phyloP scores from a whole-genome alignment of 139 green algal species.

The Chlorella sp. region DNA sequence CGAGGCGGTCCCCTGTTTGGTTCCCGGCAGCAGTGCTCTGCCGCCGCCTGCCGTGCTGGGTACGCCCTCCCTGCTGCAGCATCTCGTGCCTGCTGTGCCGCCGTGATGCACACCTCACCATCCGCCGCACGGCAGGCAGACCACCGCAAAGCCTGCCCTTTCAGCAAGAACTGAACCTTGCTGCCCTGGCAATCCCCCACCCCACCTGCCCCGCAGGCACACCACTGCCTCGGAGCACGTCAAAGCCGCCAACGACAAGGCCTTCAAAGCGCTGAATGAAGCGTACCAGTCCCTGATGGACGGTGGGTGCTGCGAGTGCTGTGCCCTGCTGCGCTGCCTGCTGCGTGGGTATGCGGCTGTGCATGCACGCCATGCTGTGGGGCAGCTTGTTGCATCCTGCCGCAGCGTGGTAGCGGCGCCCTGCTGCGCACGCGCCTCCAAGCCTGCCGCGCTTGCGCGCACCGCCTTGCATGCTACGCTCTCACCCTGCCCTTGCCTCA shows the following conservation, averaged over 20 bases:
- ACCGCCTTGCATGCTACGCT: neutral
- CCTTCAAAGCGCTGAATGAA: constrained; percentile 34
- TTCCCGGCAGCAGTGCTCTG: neutral
- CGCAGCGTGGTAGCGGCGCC: neutral
- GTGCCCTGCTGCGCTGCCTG: neutral
- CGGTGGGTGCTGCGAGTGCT: neutral
- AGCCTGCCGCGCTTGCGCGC: neutral
- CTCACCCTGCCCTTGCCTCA: neutral
- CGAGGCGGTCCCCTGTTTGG: neutral
- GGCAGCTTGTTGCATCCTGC: neutral
- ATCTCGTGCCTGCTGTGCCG: neutral
- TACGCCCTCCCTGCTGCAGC: neutral
- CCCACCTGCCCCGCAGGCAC: constrained; percentile 14
- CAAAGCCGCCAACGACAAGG: constrained; percentile 6
- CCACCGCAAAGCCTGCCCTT: too few species aligned
- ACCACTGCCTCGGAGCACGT: constrained; percentile 11
- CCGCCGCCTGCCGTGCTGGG: neutral
- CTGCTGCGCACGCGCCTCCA: neutral
- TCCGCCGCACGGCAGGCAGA: too few species aligned
- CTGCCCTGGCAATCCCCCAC: too few species aligned
- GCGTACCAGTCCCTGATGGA: constrained; percentile 30
- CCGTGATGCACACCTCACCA: too few species aligned
- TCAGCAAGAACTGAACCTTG: too few species aligned
- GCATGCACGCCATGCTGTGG: neutral
- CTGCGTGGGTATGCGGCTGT: neutral